Base-by-base conservation (phyloP, 305 asterid species). In the Solanum hybrid region DNA sequence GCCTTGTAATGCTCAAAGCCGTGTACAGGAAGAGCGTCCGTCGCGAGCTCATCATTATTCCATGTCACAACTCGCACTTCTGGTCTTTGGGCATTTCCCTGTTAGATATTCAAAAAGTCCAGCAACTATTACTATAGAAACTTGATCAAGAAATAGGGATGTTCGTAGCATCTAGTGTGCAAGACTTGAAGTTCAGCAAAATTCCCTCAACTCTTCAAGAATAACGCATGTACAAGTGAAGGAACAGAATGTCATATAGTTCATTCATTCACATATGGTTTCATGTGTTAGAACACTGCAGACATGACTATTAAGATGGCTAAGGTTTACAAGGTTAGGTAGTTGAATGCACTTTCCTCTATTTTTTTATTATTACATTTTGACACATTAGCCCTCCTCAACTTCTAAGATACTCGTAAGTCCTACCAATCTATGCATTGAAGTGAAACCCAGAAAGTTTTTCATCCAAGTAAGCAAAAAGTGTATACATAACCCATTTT, bases 71-170 rank as follows among this genome's bases (percentile, higher is more conserved):
- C 97, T 90, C 99, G 97, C 93, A 98, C 97, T 94, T 98, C 99
- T 88, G 99, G 99, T 93, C 99, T 95, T 92, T 96, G 99, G 90
- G 99, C 99, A 93, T 94, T 96, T 90, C 98, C 99, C 99, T 97
- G 92, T 89, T 80, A 89, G 88, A 89, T 71, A 90, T 76, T 40
- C 77, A 32, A n/a, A 77, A 77, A 77, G 72, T 29, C 72, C 73
- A 82, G 38, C 73, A 56, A 85, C 42, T 56, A 85, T 56, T 85
- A 31, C 87, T 34, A 20, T 22, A 85, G 24, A 77, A 31, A 56
- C 16, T 56, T 82, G 26, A 31, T 85, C 7, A 85, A 22, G 66
- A 31, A 29, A 27, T 27, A 38, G 35, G 60, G 86, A 80, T 6
- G 36, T 82, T 27, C 35, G 9, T 42, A 84, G 86, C 73, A 56